Base-by-base conservation (phyloP, 306 rosid genomes). In the Nissolia schottii region DNA sequence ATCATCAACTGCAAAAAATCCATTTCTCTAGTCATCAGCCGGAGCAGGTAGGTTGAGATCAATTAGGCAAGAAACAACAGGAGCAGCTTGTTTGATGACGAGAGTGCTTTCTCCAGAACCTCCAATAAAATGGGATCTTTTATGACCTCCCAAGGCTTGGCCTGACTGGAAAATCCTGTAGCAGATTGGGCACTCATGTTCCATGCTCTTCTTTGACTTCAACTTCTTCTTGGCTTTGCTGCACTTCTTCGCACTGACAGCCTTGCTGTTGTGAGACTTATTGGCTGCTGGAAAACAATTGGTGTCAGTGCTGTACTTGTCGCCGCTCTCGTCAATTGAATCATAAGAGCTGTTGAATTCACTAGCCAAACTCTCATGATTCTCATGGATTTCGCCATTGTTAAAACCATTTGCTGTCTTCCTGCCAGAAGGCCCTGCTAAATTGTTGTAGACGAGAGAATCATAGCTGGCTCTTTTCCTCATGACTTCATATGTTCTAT, bases 1-100 rank as follows among this genome's bases (percentile, higher is more conserved):
- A 64, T 62, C 82, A 34, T 64, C 78, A 72, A n/a, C n/a, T n/a
- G n/a, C n/a, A n/a, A n/a, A n/a, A n/a, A 57, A 67, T 69, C 43
- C 80, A 59, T 54, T 77, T 53, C 70, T 58, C 49, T 86, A 88
- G 40, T 90, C 96, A 69, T 88, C 96, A 66, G 73, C 66, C 31
- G 96, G 90, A 77, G 98, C 93, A 65, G 98, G 98, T 60, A 85
- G 88, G 70, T 93, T 93, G 25, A 93, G 97, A 88, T 93, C 98
- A 73, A 93, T 82, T 22, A 87, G 72, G 28, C 89, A 82, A 24
- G 81, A 83, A 50, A 25, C 82, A 60, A 68, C 80, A 70, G 78
- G 64, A 19, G 71, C 57, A 67, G 34, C 87, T 75, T 84, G 89
- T 55, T 79, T 79, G 53, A 82, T 80, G 27, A 84, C 84, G 48